Evolutionary conservation across 441 rosid species (phyloP), one percentile per base, ranked within the genome.

Genomic region (Eutrema salsugineum): DNA sequence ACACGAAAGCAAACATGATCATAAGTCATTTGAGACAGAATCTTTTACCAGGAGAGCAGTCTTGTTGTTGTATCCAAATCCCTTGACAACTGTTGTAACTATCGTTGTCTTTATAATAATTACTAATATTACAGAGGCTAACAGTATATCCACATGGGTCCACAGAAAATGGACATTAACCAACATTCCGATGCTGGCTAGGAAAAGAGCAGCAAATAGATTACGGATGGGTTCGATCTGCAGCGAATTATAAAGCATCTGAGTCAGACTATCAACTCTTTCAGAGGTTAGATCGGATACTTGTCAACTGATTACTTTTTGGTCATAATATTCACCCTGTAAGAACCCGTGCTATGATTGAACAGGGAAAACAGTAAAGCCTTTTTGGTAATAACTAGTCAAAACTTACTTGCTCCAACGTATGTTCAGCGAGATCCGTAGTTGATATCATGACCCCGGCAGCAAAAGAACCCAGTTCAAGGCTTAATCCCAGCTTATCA

Each of bases 391-490:
- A 49, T 27, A 43, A 30, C 61, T 20, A 39, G 56, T 70, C 66
- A 59, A 71, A 53, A 53, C 88, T 74, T 86, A 91, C 99, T 90
- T 91, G 99, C 78, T 94, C 99, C 76, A 90, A 88, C 5, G 99
- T 91, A 82, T 94, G 95, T 72, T 88, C 97, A 75, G 87, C 99
- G 72, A 90, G 93, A 80, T 91, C 97, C 43, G 99, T 91, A 19
- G 97, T 91, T 70, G 99, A 86, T 81, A 94, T 91, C 99, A 94
- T 94, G 85, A 91, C 97, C 63, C 97, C 97, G 9, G 97, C 97
- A 17, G 97, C 99, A 68, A 94, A 94, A 55, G 99, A 94, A 66
- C 99, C 97, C 74, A 94, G 80, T 84, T 94, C 99, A 77, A 94
- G 95, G 79, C 99, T 90, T 70, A 91, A 77, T 58, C 99, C 99